Percentiles rank a stretch among this genome's conserved stretches.
phyloP scores from a whole-genome alignment of 352 stramenopile species.

The Globisporangium rhizosaccharum region DNA sequence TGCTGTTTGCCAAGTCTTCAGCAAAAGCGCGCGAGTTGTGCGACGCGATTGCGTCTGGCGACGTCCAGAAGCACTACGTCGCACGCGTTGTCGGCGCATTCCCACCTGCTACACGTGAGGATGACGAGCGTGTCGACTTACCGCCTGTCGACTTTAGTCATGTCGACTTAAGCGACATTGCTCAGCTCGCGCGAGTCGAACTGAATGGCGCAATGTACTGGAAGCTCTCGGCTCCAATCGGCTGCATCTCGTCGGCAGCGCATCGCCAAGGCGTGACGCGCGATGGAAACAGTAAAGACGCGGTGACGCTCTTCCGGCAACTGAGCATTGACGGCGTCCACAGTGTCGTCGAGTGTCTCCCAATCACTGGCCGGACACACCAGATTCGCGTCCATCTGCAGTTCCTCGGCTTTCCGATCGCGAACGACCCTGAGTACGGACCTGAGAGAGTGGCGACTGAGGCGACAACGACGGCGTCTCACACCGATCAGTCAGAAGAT shows the following conservation, averaged over 20 bases:
- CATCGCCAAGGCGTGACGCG: conserved; percentile 17
- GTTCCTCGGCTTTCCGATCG: conserved; percentile 83
- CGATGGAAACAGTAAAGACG: conserved; percentile 21
- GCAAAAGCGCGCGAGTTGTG: conserved; percentile 36
- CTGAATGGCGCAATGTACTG: conserved; percentile 21
- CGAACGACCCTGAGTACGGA: conserved; percentile 94
- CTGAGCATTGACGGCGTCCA: conserved; percentile 18
- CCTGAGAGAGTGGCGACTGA: background rate
- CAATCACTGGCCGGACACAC: conserved; percentile 91
- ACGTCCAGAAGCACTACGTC: conserved; percentile 52
- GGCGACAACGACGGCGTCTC: background rate
- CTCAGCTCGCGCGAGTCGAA: conserved; percentile 1
- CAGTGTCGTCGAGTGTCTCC: conserved; percentile 86
- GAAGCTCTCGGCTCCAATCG: conserved; percentile 37
- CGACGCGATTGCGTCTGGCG: conserved; percentile 27
- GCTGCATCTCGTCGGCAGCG: conserved; percentile 11
- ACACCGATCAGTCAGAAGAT: background rate
- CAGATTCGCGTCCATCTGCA: conserved; percentile 95
- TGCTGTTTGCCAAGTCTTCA: conserved; percentile 47
- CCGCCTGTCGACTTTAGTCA: too few relatives aligned
- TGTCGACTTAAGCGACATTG: background rate
- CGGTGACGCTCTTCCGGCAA: conserved; percentile 32
- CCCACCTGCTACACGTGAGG: conserved; percentile 8
- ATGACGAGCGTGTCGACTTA: background rate
- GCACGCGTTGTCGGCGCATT: conserved; percentile 43